A percentile compares a stretch with the other conserved stretches of the same genome.
Conservation (phyloP, 148 eudicot species). For the Nyssa sinensis region DNA sequence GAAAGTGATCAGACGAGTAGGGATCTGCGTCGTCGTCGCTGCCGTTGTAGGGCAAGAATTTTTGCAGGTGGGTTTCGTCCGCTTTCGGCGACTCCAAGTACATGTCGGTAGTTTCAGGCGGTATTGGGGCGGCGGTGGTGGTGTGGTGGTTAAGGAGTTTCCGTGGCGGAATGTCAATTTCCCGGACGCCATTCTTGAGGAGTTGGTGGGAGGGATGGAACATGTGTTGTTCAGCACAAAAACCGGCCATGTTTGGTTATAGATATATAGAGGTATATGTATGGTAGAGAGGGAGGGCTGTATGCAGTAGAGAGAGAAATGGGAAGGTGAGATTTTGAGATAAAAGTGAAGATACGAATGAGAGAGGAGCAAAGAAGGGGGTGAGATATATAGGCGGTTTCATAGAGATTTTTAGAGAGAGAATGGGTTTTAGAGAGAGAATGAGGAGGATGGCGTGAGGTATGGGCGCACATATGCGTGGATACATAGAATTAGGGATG, state of each 20-base stretch:
- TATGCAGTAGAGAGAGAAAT: neutral
- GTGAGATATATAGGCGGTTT: too few species aligned
- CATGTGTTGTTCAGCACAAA: conserved; percentile 52
- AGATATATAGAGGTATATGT: neutral
- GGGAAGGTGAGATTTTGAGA: conserved; percentile 1
- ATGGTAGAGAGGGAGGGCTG: neutral
- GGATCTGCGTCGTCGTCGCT: conserved; percentile 49
- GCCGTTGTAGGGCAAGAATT: conserved; percentile 44
- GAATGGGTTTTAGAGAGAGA: too few species aligned
- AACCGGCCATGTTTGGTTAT: conserved; percentile 33
- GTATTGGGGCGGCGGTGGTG: neutral
- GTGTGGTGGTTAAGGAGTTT: conserved; percentile 51
- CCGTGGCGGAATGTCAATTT: conserved; percentile 72
- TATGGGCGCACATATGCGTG: conserved; percentile 82
- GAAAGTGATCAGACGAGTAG: conserved; percentile 71
- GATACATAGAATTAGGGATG: conserved; percentile 45
- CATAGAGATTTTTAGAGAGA: too few species aligned
- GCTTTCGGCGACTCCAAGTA: conserved; percentile 18
- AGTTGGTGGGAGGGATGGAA: conserved; percentile 42
- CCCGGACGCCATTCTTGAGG: conserved; percentile 48
- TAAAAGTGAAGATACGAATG: too few species aligned
- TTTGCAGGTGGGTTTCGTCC: conserved; percentile 43
- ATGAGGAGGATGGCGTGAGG: conserved; percentile 28
- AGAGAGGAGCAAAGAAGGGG: neutral
- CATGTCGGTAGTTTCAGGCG: conserved; percentile 5